These are phyloP conservation scores for Zizania latifolia DNA, from an alignment of 176 grass and related monocot genomes.

Conservation along the genomic window DNA sequence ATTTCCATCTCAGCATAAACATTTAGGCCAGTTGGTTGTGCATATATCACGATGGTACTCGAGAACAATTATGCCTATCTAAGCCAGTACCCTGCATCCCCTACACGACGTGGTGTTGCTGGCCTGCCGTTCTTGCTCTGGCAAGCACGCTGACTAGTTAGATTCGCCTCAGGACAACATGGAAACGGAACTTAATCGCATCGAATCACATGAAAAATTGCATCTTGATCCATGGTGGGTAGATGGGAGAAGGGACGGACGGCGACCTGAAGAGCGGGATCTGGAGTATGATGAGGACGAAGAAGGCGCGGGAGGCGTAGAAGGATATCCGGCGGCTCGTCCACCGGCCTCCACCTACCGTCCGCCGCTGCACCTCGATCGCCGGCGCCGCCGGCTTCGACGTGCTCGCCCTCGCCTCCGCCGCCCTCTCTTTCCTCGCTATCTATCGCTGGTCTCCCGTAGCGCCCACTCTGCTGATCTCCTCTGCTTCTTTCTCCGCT, in stretches of 20 bases:
- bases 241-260: not conserved
- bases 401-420: slow-evolving; percentile 1
- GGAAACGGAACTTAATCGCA: slow-evolving; percentile 6
- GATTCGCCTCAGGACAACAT: not conserved
- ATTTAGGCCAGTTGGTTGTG: not conserved
- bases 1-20: not conserved
- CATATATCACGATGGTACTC: no score
- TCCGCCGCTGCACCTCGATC: slow-evolving; percentile 21
- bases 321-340: slow-evolving; percentile 55
- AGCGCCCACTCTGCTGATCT: not conserved
- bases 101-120: slow-evolving; percentile 1
- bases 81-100: not conserved
- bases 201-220: no score
- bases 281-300: slow-evolving; percentile 86
- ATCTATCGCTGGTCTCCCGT: not conserved
- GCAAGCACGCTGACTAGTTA: slow-evolving; percentile 1
- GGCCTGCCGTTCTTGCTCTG: not conserved
- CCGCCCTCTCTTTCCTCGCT: slow-evolving; percentile 28
- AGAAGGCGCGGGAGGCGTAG: slow-evolving; percentile 63
- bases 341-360: slow-evolving; percentile 40
- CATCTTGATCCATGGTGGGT: not conserved
- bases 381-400: slow-evolving; percentile 7
- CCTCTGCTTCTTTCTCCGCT: not conserved
- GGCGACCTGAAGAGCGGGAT: slow-evolving; percentile 89
- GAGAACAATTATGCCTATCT: not conserved